Base-by-base conservation (phyloP, 805 yeast species). In the Sugiyamaella americana region DNA sequence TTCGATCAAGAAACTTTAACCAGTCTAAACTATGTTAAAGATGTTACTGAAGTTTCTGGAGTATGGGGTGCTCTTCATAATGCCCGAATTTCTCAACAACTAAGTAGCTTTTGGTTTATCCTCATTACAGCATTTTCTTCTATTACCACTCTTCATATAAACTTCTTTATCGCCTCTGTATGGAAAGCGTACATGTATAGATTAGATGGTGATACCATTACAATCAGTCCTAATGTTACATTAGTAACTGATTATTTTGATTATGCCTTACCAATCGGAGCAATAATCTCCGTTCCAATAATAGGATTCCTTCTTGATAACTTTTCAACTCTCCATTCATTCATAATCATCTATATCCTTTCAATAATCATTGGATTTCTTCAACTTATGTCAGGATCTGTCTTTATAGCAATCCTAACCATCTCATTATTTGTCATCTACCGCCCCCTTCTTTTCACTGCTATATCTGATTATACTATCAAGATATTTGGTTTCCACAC, bases 401-500 rank as follows among this genome's bases (percentile, higher is more conserved):
- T 64, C 32, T 71, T 77, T 1, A 88, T 89, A 37, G 72, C 84
- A 40, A 38, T 75, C 1, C 95, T 95, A 2, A 13, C 11, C 8
- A 84, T 89, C 37, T 55, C 79, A 1, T 53, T 84, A 24, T 68
- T 89, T 54, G 97, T 87, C 8, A 70, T 85, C 1, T 88, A 85
- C 65, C 75, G 98, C 63, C 96, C 98, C 8, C 85, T 89, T 60
- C 88, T 85, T 60, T 91, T 89, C 65, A 89, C 98, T 1, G 86
- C 94, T 1, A 87, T 88, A 4, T 84, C 95, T 1, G 97, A 91
- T 64, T 87, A 82, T 63, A 78, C 88, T 58, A 94, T 95, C 23
- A 89, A 89, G 62, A 91, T 89, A 26, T 89, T 91, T 68, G 98
- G 98, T 0, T 88, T 84, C 64, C 82, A 79, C 46, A 87, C 94